Conservation (phyloP, 1,284 basidiomycete species). For the Gomphus bonarii region DNA sequence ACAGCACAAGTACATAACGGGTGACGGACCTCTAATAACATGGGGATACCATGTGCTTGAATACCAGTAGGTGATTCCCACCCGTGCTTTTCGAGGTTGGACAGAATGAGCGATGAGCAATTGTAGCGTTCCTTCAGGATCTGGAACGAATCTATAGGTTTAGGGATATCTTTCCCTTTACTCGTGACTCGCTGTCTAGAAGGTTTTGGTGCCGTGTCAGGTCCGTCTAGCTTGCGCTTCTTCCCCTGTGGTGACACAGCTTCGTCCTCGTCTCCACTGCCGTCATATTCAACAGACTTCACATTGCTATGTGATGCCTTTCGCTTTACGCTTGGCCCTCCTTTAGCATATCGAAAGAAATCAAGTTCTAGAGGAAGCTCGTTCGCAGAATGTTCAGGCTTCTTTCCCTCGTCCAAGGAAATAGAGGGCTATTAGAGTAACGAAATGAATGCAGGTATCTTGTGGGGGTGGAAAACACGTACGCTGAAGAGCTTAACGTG, state of each 20-base stretch:
- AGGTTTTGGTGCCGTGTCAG: constrained; percentile 8
- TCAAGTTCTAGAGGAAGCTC: constrained; percentile 73
- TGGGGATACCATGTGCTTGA: constrained; percentile 65
- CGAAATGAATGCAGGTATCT: background rate
- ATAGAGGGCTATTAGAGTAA: constrained; percentile 4
- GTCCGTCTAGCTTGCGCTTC: constrained; percentile 7
- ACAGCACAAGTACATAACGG: constrained; percentile 23
- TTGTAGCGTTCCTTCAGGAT: constrained; percentile 45
- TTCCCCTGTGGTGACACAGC: background rate
- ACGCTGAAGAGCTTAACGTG: constrained; percentile 73
- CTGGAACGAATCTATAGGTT: constrained; percentile 46
- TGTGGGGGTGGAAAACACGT: constrained; percentile 2
- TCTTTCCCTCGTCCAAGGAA: constrained; percentile 16
- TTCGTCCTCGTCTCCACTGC: background rate
- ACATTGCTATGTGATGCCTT: constrained; percentile 22
- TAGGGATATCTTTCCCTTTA: constrained; percentile 60
- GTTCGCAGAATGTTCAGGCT: constrained; percentile 21
- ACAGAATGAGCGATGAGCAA: constrained; percentile 44
- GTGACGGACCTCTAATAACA: constrained; percentile 58
- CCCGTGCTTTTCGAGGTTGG: constrained; percentile 50
- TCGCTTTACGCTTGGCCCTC: constrained; percentile 33
- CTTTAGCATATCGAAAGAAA: constrained; percentile 78
- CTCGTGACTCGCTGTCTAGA: constrained; percentile 48
- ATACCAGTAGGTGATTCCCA: constrained; percentile 62
- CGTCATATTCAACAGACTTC: constrained; percentile 23